Evolutionary conservation across 1,139 yeast species (phyloP), one percentile per base, ranked within the genome.

Genomic region (Taphrina confusa): DNA sequence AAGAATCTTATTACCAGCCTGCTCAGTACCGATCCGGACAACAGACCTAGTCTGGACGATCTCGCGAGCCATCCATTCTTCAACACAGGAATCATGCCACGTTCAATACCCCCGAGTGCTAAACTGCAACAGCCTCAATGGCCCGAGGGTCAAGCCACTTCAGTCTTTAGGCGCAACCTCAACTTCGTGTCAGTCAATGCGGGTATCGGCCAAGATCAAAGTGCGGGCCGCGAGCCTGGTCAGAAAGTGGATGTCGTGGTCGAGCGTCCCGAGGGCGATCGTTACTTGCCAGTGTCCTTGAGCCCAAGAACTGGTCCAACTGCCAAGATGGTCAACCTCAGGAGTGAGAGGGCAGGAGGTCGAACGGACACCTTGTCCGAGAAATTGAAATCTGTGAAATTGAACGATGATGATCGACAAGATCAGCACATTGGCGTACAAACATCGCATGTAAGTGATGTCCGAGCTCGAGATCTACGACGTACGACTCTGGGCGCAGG

Each of bases 61-160:
- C 84, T 92, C 58, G 80, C 91, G 67, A 84, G 81, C 63, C 89
- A 89, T 71, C 85, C 83, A 39, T 88, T 95, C 87, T 88, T 88
- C 73, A 82, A 82, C 25, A 42, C 56, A 68, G 95, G 95, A 27
- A 78, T 87, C 31, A 91, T 91, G 79, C 97, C 97, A 12, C 81
- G 83, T 45, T 78, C 75, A 63, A 81, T 91, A 34, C 81, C 86
- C 34, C 80, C 80, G 62, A 78, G 80, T 27, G 82, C 90, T 42
- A 79, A 87, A 69, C 80, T 78, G 30, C 79, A 82, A 57, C 82
- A 83, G 14, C 87, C 89, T 31, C 78, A 28, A 14, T 62, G 64
- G 62, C 63, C 63, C 9, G 46, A 46, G 30, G 52, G 55, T 11
- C 57, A 54, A 46, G 47, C 55, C 25, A 33, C 50, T 12, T 37